Conservation (phyloP, 768 basidiomycete genomes). For the Mycena indigotica region DNA sequence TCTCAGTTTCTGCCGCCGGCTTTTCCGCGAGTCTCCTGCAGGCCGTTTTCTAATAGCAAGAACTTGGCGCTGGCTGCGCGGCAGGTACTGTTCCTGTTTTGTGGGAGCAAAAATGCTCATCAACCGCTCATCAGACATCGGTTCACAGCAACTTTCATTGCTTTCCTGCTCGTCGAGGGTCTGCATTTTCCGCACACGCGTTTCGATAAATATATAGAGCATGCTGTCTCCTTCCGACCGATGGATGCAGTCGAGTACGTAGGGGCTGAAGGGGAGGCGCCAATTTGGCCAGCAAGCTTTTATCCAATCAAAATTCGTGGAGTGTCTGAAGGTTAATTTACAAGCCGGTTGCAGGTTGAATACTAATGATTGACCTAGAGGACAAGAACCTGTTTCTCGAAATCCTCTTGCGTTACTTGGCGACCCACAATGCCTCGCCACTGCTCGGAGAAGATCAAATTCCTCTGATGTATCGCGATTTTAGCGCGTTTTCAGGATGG, state of each 20-base stretch:
- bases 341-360: neutral
- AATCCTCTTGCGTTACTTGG: neutral
- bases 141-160: constrained; percentile 7
- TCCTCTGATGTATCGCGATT: neutral
- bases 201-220: neutral
- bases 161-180: neutral
- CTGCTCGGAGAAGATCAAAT: neutral
- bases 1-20: constrained; percentile 8
- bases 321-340: neutral
- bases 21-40: neutral
- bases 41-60: constrained; percentile 1
- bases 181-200: constrained; percentile 9
- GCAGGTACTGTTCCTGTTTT: neutral
- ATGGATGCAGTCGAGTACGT: neutral
- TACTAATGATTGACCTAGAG: neutral
- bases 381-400: neutral
- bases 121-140: constrained; percentile 11
- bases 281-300: neutral
- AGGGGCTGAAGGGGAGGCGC: neutral
- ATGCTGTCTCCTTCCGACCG: constrained; percentile 34
- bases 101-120: neutral
- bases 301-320: neutral
- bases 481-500: neutral
- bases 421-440: neutral
- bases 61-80: constrained; percentile 12